Evolutionary conservation across 768 basidiomycete genomes (phyloP).

Genomic region (Hygrophorus pudorinus): DNA sequence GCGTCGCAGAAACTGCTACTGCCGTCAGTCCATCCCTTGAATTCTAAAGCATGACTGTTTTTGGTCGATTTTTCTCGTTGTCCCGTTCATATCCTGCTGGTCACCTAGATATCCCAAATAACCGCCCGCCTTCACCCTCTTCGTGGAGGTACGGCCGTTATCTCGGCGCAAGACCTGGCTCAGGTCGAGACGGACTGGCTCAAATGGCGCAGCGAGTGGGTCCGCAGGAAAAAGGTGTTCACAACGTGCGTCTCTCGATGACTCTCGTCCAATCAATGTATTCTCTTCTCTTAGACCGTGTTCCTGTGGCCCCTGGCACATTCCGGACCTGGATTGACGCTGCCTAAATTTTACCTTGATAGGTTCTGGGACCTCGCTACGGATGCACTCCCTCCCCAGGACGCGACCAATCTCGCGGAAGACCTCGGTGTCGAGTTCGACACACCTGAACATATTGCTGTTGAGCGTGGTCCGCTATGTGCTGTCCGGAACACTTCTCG

Average conservation of each 20-base stretch:
- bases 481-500: conserved; percentile 17
- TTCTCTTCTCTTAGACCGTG: too few species aligned
- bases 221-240: conserved; percentile 65
- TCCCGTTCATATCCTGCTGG: conserved; percentile 7
- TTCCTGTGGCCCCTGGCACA: background rate
- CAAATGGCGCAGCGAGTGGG: conserved; percentile 78
- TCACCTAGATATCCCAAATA: conserved; percentile 37
- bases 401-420: conserved; percentile 56
- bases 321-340: background rate
- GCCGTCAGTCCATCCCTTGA: conserved; percentile 33
- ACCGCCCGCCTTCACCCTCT: conserved; percentile 49
- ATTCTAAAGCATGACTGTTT: conserved; percentile 2
- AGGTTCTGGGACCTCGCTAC: conserved; percentile 72
- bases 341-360: background rate
- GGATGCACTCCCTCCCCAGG: conserved; percentile 58
- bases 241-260: conserved; percentile 40
- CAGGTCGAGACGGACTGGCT: conserved; percentile 65
- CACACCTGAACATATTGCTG: conserved; percentile 51
- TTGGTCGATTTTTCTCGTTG: conserved; percentile 4
- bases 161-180: conserved; percentile 63
- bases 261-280: background rate
- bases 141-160: conserved; percentile 52
- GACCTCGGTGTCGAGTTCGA: conserved; percentile 78
- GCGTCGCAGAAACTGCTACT: conserved; percentile 39
- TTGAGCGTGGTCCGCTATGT: conserved; percentile 62